Base-by-base conservation (phyloP, 768 basidiomycete genomes). In the Leccinum arenicola region DNA sequence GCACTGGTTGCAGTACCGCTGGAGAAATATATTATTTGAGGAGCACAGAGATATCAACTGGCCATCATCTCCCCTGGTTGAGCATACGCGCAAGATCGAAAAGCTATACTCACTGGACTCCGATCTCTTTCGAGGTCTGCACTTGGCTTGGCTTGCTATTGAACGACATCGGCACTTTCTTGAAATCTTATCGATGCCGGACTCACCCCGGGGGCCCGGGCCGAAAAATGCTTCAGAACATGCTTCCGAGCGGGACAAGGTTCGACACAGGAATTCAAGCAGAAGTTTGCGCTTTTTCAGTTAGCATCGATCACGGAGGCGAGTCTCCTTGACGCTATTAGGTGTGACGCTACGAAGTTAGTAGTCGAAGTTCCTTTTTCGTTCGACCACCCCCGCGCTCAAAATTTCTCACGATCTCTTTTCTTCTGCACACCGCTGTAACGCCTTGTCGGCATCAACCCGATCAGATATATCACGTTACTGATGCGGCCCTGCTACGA, bases 401-500 rank as follows among this genome's bases (percentile, higher is more conserved):
- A 31, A 31, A 31, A 31, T 31, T 31, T 31, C 31, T 31, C 31
- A 31, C 31, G 4, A 31, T 31, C 31, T 31, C 10, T 31, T 31
- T 31, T 29, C 29, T 29, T 29, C 31, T 31, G 31, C 31, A 31
- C 31, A 31, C 31, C 31, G 10, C 31, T 9, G 29, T 29, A 29
- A 29, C 29, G 29, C 29, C 29, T 29, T 29, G 29, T 29, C 29
- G 29, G 29, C 29, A 29, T 29, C 31, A 31, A 38, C 93, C 94
- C 0, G 80, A 91, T 67, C 80, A 92, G 65, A 84, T 99, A 99
- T 68, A 29, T 9, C 29, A 29, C 29, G 94, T 98, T 55, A 83
- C 93, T 98, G 53, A 98, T 98, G 95, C 96, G 31, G 29, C 29
- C 96, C 0, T 99, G 97, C 74, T 98, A 98, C 74, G 97, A 99